Base-by-base conservation (phyloP, 208 protist genomes). In the Crithidia mellificae region DNA sequence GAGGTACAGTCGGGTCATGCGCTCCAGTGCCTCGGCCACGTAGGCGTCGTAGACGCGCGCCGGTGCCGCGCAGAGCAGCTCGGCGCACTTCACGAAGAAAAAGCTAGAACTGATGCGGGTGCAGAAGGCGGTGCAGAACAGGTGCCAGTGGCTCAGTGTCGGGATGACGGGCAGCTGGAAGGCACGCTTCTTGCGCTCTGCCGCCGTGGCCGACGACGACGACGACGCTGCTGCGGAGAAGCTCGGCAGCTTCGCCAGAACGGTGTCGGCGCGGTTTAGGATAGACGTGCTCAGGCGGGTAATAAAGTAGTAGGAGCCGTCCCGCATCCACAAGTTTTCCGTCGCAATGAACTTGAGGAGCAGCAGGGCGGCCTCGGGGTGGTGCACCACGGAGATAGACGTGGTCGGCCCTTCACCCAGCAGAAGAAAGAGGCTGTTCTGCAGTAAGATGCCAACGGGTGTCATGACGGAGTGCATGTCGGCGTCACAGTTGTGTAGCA, bases 81-180 rank as follows among this genome's bases (percentile, higher is more conserved):
- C 77, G 17, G 87, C 73, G 14, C 80, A 75, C 68, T 88, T 85
- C 11, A 92, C 77, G 17, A 69, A 81, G 66, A 93, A 93, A 56
- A 82, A 91, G 32, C 71, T 70, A 20, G 84, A 73, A 11, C 66
- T 50, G 75, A 90, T 89, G 30, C 68, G 59, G 15, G 74, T 69
- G 78, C 83, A 93, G 46, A 78, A 73, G 27, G 68, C 67, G 15
- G 83, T 91, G 78, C 87, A 93, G 57, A 85, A 78, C 57, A 93
- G 75, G 59, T 93, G 80, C 83, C 85, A 91, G 62, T 93, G 87
- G 24, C 78, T 87, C 12, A 88, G 53, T 4, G 38, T 58, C 17
- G 78, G 78, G 19, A 65, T 36, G 32, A 73, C 54, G n/a, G 72
- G 65, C 39, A 78, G n/a, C 9, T 49, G 46, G 38, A 70, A 70